Base-by-base conservation (phyloP, 2,329 filamentous ascomycete genomes). In the Colletotrichum lentis region DNA sequence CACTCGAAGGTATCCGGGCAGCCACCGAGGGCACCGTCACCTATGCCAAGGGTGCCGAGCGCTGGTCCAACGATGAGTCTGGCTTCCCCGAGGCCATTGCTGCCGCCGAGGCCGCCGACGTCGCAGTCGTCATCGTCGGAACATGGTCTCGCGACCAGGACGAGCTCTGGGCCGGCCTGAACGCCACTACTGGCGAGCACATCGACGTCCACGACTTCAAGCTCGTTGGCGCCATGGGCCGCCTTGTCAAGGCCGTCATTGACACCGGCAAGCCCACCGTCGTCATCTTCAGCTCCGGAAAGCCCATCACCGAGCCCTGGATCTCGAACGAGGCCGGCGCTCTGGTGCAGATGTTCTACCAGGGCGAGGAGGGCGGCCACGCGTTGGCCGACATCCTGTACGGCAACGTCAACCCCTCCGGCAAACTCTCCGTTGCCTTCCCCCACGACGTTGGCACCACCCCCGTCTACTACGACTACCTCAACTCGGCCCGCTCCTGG, bases 81-180 rank as follows among this genome's bases (percentile, higher is more conserved):
- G 89, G 88, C 1, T 91, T 93, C 71, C 76, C 82, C 0, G 89
- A 88, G 73, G 91, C 91, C 7, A 77, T 93, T n/a, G 80, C 85
- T 0, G 86, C 86, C 0, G 90, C 90, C 1, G 80, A 88, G 72
- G 84, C 83, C 11, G 89, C 90, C 3, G 91, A 93, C 73, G 86
- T 93, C 2, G 90, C 91, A 6, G 84, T 93, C 5, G 89, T 93
- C 0, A 82, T 93, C 0, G 90, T 93, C 1, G 91, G 91, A 39
- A 93, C 91, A 10, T 93, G 90, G 91, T 88, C 87, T 31, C 85
- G 90, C 56, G 91, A 94, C 73, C 90, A 93, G 74, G 80, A 83
- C 60, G 86, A 93, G 76, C 85, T 93, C 3, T 93, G 90, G 91
- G 77, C 80, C 64, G 88, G 88, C 0, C 76, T 92, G 3, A 93